phyloP scores from a whole-genome alignment of 306 rosid species.

The Carpinus fangiana region DNA sequence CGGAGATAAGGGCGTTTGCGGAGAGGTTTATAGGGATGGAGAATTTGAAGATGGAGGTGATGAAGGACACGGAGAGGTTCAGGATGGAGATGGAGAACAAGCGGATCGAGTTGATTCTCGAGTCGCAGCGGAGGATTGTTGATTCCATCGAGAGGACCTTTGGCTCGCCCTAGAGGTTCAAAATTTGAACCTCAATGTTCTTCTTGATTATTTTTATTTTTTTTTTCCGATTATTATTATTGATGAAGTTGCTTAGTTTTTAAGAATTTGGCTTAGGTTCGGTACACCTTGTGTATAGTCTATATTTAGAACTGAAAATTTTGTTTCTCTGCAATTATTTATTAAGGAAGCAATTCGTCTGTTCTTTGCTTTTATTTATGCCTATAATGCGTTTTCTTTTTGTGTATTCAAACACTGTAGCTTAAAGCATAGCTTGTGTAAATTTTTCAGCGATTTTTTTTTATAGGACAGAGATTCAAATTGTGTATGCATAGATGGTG shows the following conservation, averaged over 20 bases:
- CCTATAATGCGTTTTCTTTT: not conserved
- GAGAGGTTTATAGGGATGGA: conserved; percentile 64
- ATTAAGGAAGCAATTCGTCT: not conserved
- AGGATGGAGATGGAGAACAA: conserved; percentile 86
- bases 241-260: not conserved
- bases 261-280: not conserved
- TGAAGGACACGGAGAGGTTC: conserved; percentile 71
- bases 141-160: conserved; percentile 74
- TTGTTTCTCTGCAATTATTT: not conserved
- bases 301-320: not conserved
- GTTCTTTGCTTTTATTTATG: not conserved
- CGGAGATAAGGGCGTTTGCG: conserved; percentile 62
- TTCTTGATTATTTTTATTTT: conserved; percentile 4
- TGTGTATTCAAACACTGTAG: not conserved
- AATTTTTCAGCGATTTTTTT: not conserved
- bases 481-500: not conserved
- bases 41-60: conserved; percentile 74
- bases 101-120: conserved; percentile 61
- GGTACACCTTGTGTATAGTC: not conserved
- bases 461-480: not conserved
- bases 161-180: conserved; percentile 44
- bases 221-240: not conserved
- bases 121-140: conserved; percentile 60
- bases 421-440: not conserved
- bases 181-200: conserved; percentile 21